Evolutionary conservation across 768 basidiomycete genomes (phyloP), one percentile per base, ranked within the genome.

Genomic region (Hydnum rufescens): DNA sequence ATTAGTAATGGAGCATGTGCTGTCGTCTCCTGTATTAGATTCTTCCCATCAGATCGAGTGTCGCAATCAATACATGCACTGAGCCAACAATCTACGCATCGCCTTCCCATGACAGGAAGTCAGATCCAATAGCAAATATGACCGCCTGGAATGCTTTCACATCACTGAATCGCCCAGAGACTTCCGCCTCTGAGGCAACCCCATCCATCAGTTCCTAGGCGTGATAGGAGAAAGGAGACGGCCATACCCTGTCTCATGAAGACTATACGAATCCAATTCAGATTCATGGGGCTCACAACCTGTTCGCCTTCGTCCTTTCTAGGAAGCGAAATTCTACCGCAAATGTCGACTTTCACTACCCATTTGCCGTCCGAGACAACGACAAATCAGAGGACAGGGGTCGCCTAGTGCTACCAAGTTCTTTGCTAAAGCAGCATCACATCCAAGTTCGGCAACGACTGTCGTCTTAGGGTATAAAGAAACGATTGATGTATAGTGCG

Each of bases 191-290:
- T 85, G 53, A 28, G 13, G 44, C 25, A 47, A 47, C 13, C 8
- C 13, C 47, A n/a, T 16, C 32, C 48, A 32, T 23, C 43, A 51
- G 32, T 53, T 52, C 22, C 43, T 31, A 18, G 29, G n/a, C 29
- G 52, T 3, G 29, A 4, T 26, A 5, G 13, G 18, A n/a, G 29
- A 44, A 28, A 19, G 6, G 26, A 18, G 36, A 25, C 5, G 2
- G 4, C 6, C 2, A 69, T 59, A 93, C 93, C 74, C 75, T n/a
- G 74, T 65, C 64, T 78, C 82, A 34, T 96, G 69, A 39, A 97
- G 74, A 58, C 95, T 85, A 85, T 4, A 84, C 82, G 72, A n/a
- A 85, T 74, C 95, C 95, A 99, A 62, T 99, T 96, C 16, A 79
- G 83, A 30, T 86, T 84, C 95, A 99, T 99, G 56, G 97, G 70